Conservation (phyloP, 352 stramenopile species). For the Phytophthora litchii region DNA sequence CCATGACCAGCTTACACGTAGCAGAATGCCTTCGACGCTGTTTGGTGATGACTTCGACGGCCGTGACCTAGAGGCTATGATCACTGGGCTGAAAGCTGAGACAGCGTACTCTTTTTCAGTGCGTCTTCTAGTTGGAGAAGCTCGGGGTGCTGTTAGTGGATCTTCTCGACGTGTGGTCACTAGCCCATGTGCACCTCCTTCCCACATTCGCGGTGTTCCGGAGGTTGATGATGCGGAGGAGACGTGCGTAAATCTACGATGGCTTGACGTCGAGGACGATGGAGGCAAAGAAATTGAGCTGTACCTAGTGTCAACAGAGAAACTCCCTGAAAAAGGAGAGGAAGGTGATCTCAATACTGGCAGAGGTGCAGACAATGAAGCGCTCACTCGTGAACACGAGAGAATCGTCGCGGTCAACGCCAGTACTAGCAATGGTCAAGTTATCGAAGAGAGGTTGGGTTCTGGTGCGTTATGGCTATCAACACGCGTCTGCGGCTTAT, state of each 20-base stretch:
- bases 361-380: conserved; percentile 26
- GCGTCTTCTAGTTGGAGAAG: conserved; percentile 68
- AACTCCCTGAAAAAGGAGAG: conserved; percentile 24
- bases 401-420: conserved; percentile 36
- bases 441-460: conserved; percentile 11
- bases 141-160: conserved; percentile 54
- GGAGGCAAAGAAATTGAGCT: conserved; percentile 51
- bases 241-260: conserved; percentile 56
- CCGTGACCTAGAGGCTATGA: conserved; percentile 67
- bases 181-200: conserved; percentile 43
- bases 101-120: conserved; percentile 76
- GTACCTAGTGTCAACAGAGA: conserved; percentile 45
- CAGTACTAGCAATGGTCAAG: conserved; percentile 14
- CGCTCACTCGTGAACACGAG: conserved; percentile 28
- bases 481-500: conserved; percentile 50
- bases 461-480: conserved; percentile 39
- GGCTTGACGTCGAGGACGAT: conserved; percentile 63
- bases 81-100: conserved; percentile 57
- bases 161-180: conserved; percentile 55
- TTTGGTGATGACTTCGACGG: conserved; percentile 85
- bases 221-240: conserved; percentile 15
- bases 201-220: conserved; percentile 48
- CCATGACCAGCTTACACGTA: conserved; percentile 54
- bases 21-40: conserved; percentile 58
- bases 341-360: conserved; percentile 23